Evolutionary conservation across 305 asterid genomes (phyloP), one percentile per base, ranked within the genome.

Genomic region (Caryopteris hybrid): DNA sequence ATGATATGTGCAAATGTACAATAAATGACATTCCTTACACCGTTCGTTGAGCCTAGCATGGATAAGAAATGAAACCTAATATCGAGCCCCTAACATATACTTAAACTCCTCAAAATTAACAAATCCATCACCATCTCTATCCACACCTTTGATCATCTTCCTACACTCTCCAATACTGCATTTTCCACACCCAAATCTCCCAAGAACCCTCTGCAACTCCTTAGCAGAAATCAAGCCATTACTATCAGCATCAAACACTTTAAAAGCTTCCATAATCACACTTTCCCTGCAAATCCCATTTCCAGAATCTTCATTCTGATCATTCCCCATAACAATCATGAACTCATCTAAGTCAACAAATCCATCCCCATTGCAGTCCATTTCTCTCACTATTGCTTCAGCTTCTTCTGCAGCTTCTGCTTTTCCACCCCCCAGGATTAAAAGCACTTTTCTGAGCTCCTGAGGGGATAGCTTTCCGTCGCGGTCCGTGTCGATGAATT

Each of bases 291-390:
- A n/a, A n/a, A n/a, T n/a, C n/a, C n/a, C n/a, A n/a, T n/a, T n/a
- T n/a, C n/a, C n/a, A n/a, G 72, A 74, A 67, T 48, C 13, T n/a
- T 54, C 47, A 10, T 18, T 38, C 4, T 47, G 60, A 13, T 67
- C 64, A n/a, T 16, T 51, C 12, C 54, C 72, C 82, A 83, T 62
- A 3, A 72, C 80, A 14, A 13, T 74, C 92, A 88, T 56, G 77
- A 88, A 88, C 67, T 85, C 95, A 12, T 85, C 84, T 0, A 85
- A 60, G 74, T 79, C 86, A 1, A 88, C 85, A 25, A 71, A 76
- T 2, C 92, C 95, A 63, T 85, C 95, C 8, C 95, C 91, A 23
- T 88, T 74, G 18, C 65, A 68, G 46, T 88, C 95, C 90, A 85
- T 80, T 51, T 79, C 90, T 25, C 77, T 80, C 39, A 88, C 86